phyloP scores from a whole-genome alignment of 495 filamentous ascomycete species.

The Extremus antarcticus region DNA sequence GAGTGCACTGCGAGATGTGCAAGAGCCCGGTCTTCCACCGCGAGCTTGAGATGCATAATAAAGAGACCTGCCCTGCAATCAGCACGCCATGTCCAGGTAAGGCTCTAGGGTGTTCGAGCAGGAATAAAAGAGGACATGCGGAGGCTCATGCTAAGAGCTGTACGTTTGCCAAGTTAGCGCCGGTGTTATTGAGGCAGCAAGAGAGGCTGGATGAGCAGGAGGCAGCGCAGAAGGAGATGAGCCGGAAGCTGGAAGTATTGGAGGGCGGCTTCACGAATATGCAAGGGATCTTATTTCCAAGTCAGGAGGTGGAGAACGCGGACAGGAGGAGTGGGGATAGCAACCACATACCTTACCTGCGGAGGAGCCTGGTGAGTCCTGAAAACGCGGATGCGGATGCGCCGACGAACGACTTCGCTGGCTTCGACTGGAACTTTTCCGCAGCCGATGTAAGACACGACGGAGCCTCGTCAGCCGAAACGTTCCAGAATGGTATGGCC shows the following conservation, averaged over 20 bases:
- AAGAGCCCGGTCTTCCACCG: conserved; percentile 36
- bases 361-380: not conserved
- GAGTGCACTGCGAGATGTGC: conserved; percentile 45
- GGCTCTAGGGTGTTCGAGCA: conserved; percentile 46
- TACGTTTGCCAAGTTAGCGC: conserved; percentile 47
- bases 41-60: conserved; percentile 40
- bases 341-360: not conserved
- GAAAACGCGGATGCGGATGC: not conserved
- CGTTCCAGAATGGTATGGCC: not conserved
- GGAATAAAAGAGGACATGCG: conserved; percentile 40
- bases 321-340: not conserved
- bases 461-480: not conserved
- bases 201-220: conserved; percentile 46
- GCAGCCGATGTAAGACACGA: not conserved
- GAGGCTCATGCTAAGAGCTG: conserved; percentile 44
- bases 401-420: not conserved
- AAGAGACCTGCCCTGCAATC: conserved; percentile 41
- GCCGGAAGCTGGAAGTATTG: conserved; percentile 48
- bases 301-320: not conserved
- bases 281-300: conserved; percentile 30
- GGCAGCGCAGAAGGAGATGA: conserved; percentile 43
- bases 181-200: conserved; percentile 48
- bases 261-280: conserved; percentile 45
- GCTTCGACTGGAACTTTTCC: not conserved
- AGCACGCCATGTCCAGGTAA: conserved; percentile 44